Evolutionary conservation across 768 basidiomycete genomes (phyloP).

Genomic region (Chalciporus piperatus): DNA sequence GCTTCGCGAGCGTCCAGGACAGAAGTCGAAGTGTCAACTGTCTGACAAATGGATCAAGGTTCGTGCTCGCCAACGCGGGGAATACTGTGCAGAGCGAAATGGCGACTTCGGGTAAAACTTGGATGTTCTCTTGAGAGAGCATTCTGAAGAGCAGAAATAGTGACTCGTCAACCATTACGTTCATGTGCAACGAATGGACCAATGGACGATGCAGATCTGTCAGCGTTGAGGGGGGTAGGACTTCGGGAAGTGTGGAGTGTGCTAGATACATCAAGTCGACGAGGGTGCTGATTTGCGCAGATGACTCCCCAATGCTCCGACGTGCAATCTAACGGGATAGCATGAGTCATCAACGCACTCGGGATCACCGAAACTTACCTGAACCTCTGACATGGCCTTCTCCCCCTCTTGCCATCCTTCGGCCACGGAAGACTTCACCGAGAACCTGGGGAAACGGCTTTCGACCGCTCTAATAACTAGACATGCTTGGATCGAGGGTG

Average conservation of each 20-base stretch:
- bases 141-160: constrained; percentile 52
- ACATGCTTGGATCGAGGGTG: constrained; percentile 39
- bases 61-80: constrained; percentile 56
- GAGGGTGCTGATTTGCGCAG: constrained; percentile 25
- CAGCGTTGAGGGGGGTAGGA: constrained; percentile 10
- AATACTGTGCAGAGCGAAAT: constrained; percentile 49
- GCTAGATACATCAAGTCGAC: constrained; percentile 27
- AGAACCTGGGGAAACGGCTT: constrained; percentile 43
- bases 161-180: constrained; percentile 54
- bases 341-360: not conserved
- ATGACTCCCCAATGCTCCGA: constrained; percentile 26
- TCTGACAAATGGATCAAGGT: constrained; percentile 56
- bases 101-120: constrained; percentile 43
- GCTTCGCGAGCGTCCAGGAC: constrained; percentile 47
- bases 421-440: constrained; percentile 30
- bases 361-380: constrained; percentile 35
- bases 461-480: constrained; percentile 49
- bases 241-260: constrained; percentile 14
- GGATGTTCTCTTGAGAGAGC: constrained; percentile 10
- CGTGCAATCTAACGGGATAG: constrained; percentile 30
- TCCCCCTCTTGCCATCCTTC: constrained; percentile 42
- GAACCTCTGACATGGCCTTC: constrained; percentile 31
- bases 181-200: constrained; percentile 51
- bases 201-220: constrained; percentile 40
- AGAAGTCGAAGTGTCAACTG: constrained; percentile 62